A percentile compares a stretch with the other conserved stretches of the same genome.
Conservation (phyloP, 2,329 filamentous ascomycete genomes). For the Basipetospora chlamydospora region DNA sequence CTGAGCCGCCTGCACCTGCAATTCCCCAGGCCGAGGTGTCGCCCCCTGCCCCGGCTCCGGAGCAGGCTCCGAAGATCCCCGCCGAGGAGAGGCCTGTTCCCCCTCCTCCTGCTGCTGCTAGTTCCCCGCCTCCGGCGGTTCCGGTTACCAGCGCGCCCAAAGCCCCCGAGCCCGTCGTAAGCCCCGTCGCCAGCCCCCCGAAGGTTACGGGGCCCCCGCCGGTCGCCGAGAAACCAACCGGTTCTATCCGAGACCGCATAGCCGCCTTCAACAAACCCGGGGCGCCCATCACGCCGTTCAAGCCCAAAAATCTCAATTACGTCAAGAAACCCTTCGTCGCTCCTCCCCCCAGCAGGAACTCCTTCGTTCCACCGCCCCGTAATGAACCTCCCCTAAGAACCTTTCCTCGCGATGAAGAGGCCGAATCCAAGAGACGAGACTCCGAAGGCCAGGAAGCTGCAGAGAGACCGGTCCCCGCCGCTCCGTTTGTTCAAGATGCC, state of each 20-base stretch:
- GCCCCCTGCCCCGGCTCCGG: conserved; percentile 12
- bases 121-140: conserved; percentile 15
- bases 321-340: conserved; percentile 97
- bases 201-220: conserved; percentile 47
- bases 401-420: conserved; percentile 80
- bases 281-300: conserved; percentile 79
- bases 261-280: conserved; percentile 93
- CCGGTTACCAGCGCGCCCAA: conserved; percentile 14
- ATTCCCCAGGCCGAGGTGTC: conserved; percentile 18
- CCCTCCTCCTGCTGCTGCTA: conserved; percentile 13
- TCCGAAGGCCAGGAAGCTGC: conserved; percentile 52
- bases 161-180: conserved; percentile 23
- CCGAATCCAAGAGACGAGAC: conserved; percentile 51
- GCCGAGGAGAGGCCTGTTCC: conserved; percentile 4
- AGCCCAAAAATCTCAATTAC: conserved; percentile 62
- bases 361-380: conserved; percentile 61
- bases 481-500: conserved; percentile 31
- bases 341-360: conserved; percentile 81
- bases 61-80: conserved; percentile 13
- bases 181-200: conserved; percentile 17
- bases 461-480: conserved; percentile 49
- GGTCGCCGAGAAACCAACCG: conserved; percentile 55
- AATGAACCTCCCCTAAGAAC: conserved; percentile 59
- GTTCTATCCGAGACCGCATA: conserved; percentile 86
- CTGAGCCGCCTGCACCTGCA: conserved; percentile 10